Percentiles rank a stretch among this genome's conserved stretches.
Evolutionary conservation across 2,329 filamentous ascomycete genomes (phyloP).

Genomic region (Gaeumannomyces sp.): DNA sequence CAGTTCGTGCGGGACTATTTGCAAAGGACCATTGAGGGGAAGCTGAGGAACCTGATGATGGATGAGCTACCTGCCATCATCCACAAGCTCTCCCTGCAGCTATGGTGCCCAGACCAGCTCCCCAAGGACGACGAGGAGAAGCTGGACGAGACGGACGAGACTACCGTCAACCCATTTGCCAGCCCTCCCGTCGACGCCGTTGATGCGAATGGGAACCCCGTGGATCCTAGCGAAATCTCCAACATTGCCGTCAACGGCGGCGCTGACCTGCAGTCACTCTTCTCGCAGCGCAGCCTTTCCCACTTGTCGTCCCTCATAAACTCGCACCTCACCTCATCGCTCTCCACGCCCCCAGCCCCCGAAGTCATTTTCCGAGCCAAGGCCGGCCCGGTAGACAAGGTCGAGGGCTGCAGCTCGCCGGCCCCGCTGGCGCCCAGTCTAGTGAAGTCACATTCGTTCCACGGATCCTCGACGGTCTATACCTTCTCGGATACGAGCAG

Average conservation of each 20-base stretch:
- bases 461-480: slow-evolving; percentile 55
- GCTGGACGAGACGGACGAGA: slow-evolving; percentile 47
- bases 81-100: slow-evolving; percentile 77
- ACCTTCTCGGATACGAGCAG: slow-evolving; percentile 69
- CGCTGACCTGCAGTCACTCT: slow-evolving; percentile 78
- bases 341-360: slow-evolving; percentile 85
- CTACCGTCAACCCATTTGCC: slow-evolving; percentile 71
- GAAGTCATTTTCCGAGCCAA: slow-evolving; percentile 91
- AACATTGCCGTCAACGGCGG: slow-evolving; percentile 73
- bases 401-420: slow-evolving; percentile 37
- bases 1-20: slow-evolving; percentile 97
- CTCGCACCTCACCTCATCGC: slow-evolving; percentile 81
- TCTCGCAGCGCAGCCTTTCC: slow-evolving; percentile 90
- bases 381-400: slow-evolving; percentile 69
- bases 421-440: slow-evolving; percentile 45
- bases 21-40: slow-evolving; percentile 90
- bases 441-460: slow-evolving; percentile 57
- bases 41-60: slow-evolving; percentile 92
- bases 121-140: slow-evolving; percentile 57
- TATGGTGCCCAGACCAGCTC: slow-evolving; percentile 86
- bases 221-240: slow-evolving; percentile 70
- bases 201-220: slow-evolving; percentile 69
- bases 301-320: slow-evolving; percentile 77
- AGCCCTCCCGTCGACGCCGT: slow-evolving; percentile 77
- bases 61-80: slow-evolving; percentile 96